These are phyloP conservation scores for Podila clonocystis DNA, from an alignment of 192 early-diverging fungal species.

Conservation along the genomic window DNA sequence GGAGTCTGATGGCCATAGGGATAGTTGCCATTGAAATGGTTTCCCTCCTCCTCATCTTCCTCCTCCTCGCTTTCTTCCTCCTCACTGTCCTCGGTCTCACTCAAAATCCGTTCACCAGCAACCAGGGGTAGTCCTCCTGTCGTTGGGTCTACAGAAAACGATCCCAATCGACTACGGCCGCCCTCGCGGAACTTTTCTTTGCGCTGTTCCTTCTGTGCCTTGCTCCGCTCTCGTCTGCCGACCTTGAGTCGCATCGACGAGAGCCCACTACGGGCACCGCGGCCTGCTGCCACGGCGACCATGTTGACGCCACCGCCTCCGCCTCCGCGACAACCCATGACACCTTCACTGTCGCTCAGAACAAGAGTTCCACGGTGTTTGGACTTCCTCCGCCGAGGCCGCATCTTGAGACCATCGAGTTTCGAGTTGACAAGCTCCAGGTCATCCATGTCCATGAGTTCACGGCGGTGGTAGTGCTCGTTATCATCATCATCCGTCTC, in stretches of 20 bases:
- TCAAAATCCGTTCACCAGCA: no score
- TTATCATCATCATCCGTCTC: background rate
- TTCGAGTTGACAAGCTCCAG: background rate
- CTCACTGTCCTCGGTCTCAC: no score
- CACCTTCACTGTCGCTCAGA: constrained; percentile 17
- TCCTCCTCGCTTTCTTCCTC: no score
- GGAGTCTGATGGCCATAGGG: no score
- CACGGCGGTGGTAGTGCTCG: background rate
- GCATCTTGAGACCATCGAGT: background rate
- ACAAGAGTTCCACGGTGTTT: constrained; percentile 1
- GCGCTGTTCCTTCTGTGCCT: constrained; percentile 6
- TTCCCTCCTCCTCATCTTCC: no score
- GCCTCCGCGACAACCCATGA: constrained; percentile 29
- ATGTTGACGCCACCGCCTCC: constrained; percentile 39
- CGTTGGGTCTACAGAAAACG: constrained; percentile 4
- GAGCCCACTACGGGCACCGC: background rate
- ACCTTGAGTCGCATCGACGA: background rate
- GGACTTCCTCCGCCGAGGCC: background rate
- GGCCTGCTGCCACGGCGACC: constrained; percentile 14
- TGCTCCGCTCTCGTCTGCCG: constrained; percentile 5
- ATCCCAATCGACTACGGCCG: constrained; percentile 1
- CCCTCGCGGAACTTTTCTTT: constrained; percentile 8
- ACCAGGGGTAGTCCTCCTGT: background rate
- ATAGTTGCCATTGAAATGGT: no score
- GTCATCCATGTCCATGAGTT: background rate